Conservation (phyloP, 306 rosid genomes). For the Corylus avellana region DNA sequence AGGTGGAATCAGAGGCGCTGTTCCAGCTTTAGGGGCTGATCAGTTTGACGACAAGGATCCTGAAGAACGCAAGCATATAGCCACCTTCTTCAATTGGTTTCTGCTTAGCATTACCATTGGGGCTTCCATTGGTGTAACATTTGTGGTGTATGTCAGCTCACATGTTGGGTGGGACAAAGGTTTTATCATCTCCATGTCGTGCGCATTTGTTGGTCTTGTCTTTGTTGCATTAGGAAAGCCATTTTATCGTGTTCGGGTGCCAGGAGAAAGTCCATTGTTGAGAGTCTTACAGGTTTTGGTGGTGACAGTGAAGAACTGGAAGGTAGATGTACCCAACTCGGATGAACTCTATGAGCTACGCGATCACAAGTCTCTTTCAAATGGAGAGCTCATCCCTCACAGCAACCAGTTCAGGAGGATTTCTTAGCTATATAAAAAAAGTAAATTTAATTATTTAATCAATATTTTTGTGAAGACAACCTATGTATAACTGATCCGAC, state of each 20-base stretch:
- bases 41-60: slow-evolving; percentile 50
- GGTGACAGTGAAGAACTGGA: slow-evolving; percentile 37
- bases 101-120: slow-evolving; percentile 49
- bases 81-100: slow-evolving; percentile 61
- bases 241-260: slow-evolving; percentile 38
- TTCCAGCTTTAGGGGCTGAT: slow-evolving; percentile 61
- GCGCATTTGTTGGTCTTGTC: slow-evolving; percentile 41
- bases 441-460: too few species aligned
- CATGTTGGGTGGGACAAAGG: slow-evolving; percentile 40
- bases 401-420: slow-evolving; percentile 36
- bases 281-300: slow-evolving; percentile 45
- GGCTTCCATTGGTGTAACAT: slow-evolving; percentile 50
- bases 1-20: slow-evolving; percentile 59
- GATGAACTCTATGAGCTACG: slow-evolving; percentile 32
- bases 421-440: not conserved
- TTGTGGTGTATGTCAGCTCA: slow-evolving; percentile 53
- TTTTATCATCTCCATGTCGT: slow-evolving; percentile 47
- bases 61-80: slow-evolving; percentile 37
- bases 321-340: slow-evolving; percentile 30
- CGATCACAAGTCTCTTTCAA: slow-evolving; percentile 10
- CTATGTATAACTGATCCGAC: not conserved
- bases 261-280: slow-evolving; percentile 49
- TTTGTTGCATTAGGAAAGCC: slow-evolving; percentile 44
- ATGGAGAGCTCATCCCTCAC: slow-evolving; percentile 33
- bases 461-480: not conserved